These are phyloP conservation scores for Jacaranda copaia DNA, from an alignment of 257 asterid species.

Conservation along the genomic window DNA sequence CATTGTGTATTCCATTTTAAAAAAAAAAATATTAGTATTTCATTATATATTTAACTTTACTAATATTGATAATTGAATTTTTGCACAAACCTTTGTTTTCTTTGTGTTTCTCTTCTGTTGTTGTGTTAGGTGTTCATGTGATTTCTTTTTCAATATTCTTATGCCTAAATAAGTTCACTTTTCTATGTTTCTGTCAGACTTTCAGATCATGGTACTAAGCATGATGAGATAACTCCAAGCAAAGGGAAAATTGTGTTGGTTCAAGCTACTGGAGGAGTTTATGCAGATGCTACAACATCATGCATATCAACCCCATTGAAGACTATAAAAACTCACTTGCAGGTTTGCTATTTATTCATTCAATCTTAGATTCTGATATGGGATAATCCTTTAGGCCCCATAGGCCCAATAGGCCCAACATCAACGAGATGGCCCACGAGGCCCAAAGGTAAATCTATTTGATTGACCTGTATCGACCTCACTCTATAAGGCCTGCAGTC, in stretches of 20 bases:
- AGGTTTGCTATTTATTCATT: no score
- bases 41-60: no score
- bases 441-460: no score
- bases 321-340: no score
- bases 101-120: background rate
- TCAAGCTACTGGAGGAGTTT: slow-evolving; percentile 95
- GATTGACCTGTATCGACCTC: no score
- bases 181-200: slow-evolving; percentile 49
- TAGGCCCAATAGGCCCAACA: no score
- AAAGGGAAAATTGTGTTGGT: slow-evolving; percentile 68
- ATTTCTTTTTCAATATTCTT: slow-evolving; percentile 1
- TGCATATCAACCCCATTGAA: slow-evolving; percentile 89
- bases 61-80: background rate
- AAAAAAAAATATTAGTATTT: no score
- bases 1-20: no score
- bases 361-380: no score
- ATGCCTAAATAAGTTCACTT: background rate
- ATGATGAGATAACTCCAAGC: slow-evolving; percentile 50
- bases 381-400: no score
- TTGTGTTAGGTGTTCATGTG: background rate
- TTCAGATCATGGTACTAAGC: slow-evolving; percentile 57
- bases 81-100: background rate
- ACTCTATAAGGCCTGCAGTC: no score
- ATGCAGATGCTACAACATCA: slow-evolving; percentile 93
- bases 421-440: no score